Evolutionary conservation across 176 grass and related monocot species (phyloP), one percentile per base, ranked within the genome.

Genomic region (Lolium perenne): DNA sequence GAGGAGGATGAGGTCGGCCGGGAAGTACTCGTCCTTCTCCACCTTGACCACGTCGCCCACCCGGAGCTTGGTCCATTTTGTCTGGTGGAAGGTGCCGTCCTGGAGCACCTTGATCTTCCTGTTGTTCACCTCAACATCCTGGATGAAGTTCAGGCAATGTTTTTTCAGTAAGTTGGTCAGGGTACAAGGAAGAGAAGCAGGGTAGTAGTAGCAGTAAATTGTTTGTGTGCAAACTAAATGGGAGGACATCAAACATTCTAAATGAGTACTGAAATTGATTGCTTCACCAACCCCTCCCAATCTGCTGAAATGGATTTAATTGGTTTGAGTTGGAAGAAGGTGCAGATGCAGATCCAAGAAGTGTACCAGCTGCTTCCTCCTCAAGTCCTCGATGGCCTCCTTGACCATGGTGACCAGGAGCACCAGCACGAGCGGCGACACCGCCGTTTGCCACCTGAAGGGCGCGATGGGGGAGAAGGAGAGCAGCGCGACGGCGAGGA

Each of bases 41-140:
- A 98, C 92, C 85, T 85, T 98, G 47, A 98, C 76, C 12, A 98
- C 61, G 61, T 98, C 93, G 17, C 96, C 93, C 1, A 98, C 90
- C 7, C 71, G 87, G 43, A 98, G 75, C 66, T 88, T 93, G 63
- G 80, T 92, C 96, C 96, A 98, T 51, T 86, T 89, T 41, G 88
- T 93, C 14, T 74, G 18, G 18, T 26, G 35, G 51, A 98, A 98
- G 3, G 55, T 76, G 46, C 80, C 82, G 22, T 79, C 82, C 26
- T 72, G 86, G 47, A 90, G 58, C 14, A 92, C 81, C 43, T 81
- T 82, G 0, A 81, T 81, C 35, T 84, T 87, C 59, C 96, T 40
- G 80, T 93, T 92, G 62, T 98, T 98, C 72, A 98, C 90, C 85
- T 92, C 92, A 3, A 76, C 64, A 73, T 98, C 96, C 93, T 98